phyloP scores from a whole-genome alignment of 2,329 filamentous ascomycete species.

The Xylariales sp. region DNA sequence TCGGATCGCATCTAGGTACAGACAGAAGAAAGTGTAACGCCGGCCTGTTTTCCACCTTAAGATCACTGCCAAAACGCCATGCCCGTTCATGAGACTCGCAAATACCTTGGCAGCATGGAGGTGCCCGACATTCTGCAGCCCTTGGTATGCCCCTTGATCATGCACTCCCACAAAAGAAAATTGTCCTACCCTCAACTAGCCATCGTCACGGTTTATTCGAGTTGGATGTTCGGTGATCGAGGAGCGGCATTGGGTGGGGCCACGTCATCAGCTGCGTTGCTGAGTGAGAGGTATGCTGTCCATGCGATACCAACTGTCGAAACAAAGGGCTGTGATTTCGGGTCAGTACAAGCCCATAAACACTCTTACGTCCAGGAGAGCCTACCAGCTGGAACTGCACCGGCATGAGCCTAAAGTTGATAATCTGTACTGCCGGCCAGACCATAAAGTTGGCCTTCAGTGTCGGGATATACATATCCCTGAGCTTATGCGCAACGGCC shows the following conservation, averaged over 20 bases:
- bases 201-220: too few relatives aligned
- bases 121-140: too few relatives aligned
- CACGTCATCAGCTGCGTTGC: slow-evolving; percentile 76
- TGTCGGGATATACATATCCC: slow-evolving; percentile 89
- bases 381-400: slow-evolving; percentile 94
- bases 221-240: slow-evolving; percentile 31
- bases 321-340: slow-evolving; percentile 71
- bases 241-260: slow-evolving; percentile 24
- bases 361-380: too few relatives aligned
- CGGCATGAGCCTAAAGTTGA: slow-evolving; percentile 95
- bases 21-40: slow-evolving; percentile 2
- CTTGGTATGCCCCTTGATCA: too few relatives aligned
- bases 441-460: slow-evolving; percentile 93
- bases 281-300: slow-evolving; percentile 93
- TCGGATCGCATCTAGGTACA: neutral
- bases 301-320: slow-evolving; percentile 94
- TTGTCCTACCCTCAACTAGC: neutral
- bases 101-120: too few relatives aligned
- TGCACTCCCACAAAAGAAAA: too few relatives aligned
- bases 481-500: slow-evolving; percentile 77
- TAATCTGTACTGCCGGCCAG: slow-evolving; percentile 91
- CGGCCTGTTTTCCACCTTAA: slow-evolving; percentile 1
- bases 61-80: neutral
- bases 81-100: too few relatives aligned
- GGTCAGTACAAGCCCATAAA: slow-evolving; percentile 13